Conservation (phyloP, 1,284 basidiomycete species). For the Microbotryum violaceum region DNA sequence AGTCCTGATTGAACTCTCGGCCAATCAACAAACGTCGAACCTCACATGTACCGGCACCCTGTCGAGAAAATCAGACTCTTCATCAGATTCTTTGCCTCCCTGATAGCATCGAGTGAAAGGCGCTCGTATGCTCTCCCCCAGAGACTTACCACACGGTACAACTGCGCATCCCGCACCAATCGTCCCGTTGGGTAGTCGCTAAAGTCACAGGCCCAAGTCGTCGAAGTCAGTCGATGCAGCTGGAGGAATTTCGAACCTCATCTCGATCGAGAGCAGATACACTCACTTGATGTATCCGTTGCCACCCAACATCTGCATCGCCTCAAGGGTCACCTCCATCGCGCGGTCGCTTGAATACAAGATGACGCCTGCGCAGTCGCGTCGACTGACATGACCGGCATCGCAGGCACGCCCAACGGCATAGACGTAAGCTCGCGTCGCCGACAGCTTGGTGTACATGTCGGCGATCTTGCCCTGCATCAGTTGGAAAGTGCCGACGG, state of each 20-base stretch:
- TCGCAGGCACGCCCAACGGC: slow-evolving; percentile 85
- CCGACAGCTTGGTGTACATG: slow-evolving; percentile 91
- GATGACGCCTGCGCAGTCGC: slow-evolving; percentile 85
- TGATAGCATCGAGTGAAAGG: too few species aligned
- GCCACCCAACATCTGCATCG: slow-evolving; percentile 83
- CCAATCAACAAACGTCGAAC: too few species aligned
- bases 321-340: slow-evolving; percentile 81
- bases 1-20: too few species aligned
- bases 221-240: neutral
- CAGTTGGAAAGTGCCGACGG: slow-evolving; percentile 84
- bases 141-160: slow-evolving; percentile 64
- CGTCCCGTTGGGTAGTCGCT: slow-evolving; percentile 76
- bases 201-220: slow-evolving; percentile 45
- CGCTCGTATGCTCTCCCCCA: too few species aligned
- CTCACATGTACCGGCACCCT: too few species aligned
- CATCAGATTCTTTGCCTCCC: too few species aligned
- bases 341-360: slow-evolving; percentile 82
- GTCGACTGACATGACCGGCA: slow-evolving; percentile 66
- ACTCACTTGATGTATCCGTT: slow-evolving; percentile 75
- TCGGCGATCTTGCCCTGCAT: slow-evolving; percentile 81
- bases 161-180: slow-evolving; percentile 69
- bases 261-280: neutral
- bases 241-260: neutral
- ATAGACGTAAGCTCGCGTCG: slow-evolving; percentile 84
- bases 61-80: too few species aligned